Base-by-base conservation (phyloP, 441 rosid species). In the Mallotus repandus region DNA sequence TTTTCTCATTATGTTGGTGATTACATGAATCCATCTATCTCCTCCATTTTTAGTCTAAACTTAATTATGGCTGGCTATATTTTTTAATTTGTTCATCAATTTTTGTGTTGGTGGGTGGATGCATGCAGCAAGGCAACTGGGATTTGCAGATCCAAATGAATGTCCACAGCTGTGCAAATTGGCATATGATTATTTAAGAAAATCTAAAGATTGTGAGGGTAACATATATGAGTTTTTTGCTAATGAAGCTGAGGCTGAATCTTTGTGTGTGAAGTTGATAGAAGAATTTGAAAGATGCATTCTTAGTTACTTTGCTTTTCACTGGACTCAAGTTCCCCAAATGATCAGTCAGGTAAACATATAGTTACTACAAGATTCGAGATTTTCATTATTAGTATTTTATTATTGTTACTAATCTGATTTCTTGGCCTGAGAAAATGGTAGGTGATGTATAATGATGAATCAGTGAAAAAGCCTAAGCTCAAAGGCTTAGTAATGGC, bases 1-100 rank as follows among this genome's bases (percentile, higher is more conserved):
- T 94, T 94, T 85, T 86, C 97, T 29, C 84, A 87, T 66, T 94
- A 87, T 70, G 89, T 92, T 71, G 98, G 98, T 91, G 78, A 29
- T 46, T 59, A n/a, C 7, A 16, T 18, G 0, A 5, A 53, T 25
- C 16, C 10, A 9, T 10, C 5, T 65, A 41, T 1, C 1, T 62
- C 32, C 14, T 5, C 13, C 22, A 48, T 0, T 32, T 10, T 29
- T 29, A 29, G 3, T 29, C 3, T 29, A 29, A 29, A 29, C 32
- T 29, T 29, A 29, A 29, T 29, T 29, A 29, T 2, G 2, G 32
- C 32, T 29, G 2, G 32, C 32, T 29, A 29, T 29, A 29, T 29
- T 4, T 22, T 35, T 3, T 21, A 48, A 22, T 18, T 32, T 2
- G 29, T 45, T 10, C 10, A 21, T 58, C 5, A 32, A 29, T 29